Base-by-base conservation (phyloP, 768 basidiomycete genomes). In the Gloeophyllum trabeum region DNA sequence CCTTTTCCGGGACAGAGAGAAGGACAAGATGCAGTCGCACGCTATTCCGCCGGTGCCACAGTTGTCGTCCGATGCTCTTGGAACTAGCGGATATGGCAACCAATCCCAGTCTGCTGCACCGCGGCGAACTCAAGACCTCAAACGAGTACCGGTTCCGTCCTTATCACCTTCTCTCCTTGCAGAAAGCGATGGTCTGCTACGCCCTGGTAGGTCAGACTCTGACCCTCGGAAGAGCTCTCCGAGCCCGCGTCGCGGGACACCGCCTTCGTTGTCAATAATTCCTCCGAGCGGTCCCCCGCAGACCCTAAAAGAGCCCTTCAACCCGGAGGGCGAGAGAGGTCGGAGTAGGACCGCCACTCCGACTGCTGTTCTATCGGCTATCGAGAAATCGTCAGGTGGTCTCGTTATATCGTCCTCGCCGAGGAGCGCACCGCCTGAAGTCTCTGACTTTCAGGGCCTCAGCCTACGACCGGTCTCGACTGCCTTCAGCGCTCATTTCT, bases 391-490 rank as follows among this genome's bases (percentile, higher is more conserved):
- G 36, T 19, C 36, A 13, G 7, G 12, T 10, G 36, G 20, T 13
- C 36, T 7, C 20, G 7, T 10, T 21, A 12, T 37, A 37, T 7
- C 54, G 5, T 53, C 54, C 12, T 45, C 55, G 26, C 68, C 79
- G 1, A 71, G 70, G 48, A 84, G 79, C 51, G 83, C 83, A 21
- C 85, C 84, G 2, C 68, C 83, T 18, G 64, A 71, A 35, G 66
- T 74, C 6, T 60, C 69, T 1, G 73, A 76, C 40, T 89, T 88
- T 51, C 69, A 79, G 7, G 63, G 72, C 3, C 67, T 90, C 37
- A 77, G 74, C 51, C 60, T 90, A 40, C 73, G 87, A 13, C 86
- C 86, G 2, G 66, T 88, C 14, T 89, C 87, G 18, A 76, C 78
- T 1, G 64, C 80, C 34, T 90, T 90, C 57, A 81, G 81, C 52